Evolutionary conservation across 495 filamentous ascomycete genomes (phyloP), one percentile per base, ranked within the genome.

Genomic region (Aspergillus kassunensis): DNA sequence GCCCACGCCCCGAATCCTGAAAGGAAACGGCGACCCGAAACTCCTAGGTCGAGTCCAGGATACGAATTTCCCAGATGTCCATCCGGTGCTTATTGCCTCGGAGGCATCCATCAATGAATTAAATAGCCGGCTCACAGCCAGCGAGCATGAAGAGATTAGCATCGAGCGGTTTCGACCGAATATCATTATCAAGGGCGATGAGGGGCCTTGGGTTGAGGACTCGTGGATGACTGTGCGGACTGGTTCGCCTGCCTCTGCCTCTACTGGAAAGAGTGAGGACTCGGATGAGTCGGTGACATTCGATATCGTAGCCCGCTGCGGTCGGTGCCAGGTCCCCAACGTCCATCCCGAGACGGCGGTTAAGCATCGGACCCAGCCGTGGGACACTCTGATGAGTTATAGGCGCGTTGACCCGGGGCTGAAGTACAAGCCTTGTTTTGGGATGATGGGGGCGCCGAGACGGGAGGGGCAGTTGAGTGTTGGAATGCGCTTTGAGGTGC

Each of bases 301-400:
- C 34, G 79, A 83, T 62, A 81, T 92, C 24, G 83, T 88, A 2
- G 86, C 84, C 53, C 77, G 87, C 13, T 91, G 87, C 13, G 78
- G 81, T 6, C 80, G 91, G 30, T 96, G 91, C 63, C 88, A 86
- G 56, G 73, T 96, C 47, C 91, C 91, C 10, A 96, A 96, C 64
- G 86, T 91, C 3, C 77, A 95, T 69, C 89, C 79, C 10, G 74
- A 75, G 4, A 88, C 82, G 2, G 92, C 88, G 2, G 55, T 76
- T 15, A 83, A 82, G 55, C 86, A 96, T 65, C 67, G 68, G 11
- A 78, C 71, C 19, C 86, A 97, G 72, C 91, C 92, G 12, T 86
- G 89, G 69, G 73, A 75, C 56, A 88, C 87, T 6, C 69, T 96
- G 58, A 71, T 85, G 45, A 80, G 72, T 35, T 87, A 86, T 65